These are phyloP conservation scores for Aspergillus japonicus DNA, from an alignment of 2,329 filamentous ascomycete species.

Conservation along the genomic window DNA sequence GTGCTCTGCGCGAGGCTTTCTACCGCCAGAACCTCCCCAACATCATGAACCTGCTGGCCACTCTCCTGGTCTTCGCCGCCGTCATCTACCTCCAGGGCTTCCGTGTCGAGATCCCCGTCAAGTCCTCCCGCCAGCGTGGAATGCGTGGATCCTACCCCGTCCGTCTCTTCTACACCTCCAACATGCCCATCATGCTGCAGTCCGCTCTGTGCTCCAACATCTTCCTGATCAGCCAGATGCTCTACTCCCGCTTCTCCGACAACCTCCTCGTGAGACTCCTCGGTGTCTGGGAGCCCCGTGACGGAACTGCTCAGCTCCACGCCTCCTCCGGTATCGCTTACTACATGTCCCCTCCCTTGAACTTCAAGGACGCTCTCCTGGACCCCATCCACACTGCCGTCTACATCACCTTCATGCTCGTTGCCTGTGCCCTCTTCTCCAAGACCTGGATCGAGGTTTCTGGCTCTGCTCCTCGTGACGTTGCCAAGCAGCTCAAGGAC, in stretches of 20 bases:
- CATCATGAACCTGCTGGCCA: slow-evolving; percentile 97
- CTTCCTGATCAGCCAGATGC: slow-evolving; percentile 98
- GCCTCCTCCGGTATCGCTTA: slow-evolving; percentile 92
- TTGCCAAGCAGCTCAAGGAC: slow-evolving; percentile 99
- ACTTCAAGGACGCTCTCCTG: slow-evolving; percentile 93
- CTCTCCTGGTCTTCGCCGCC: slow-evolving; percentile 86
- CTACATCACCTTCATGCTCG: slow-evolving; percentile 97
- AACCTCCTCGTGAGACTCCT: slow-evolving; percentile 97
- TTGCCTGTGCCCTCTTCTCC: slow-evolving; percentile 96
- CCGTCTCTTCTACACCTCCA: slow-evolving; percentile 99
- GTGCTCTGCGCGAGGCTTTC: slow-evolving; percentile 96
- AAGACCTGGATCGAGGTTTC: slow-evolving; percentile 99
- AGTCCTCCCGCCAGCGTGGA: slow-evolving; percentile 97
- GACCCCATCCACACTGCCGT: slow-evolving; percentile 95
- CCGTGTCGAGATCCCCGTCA: slow-evolving; percentile 99
- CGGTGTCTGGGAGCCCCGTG: slow-evolving; percentile 97
- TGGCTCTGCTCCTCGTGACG: slow-evolving; percentile 93
- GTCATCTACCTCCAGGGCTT: slow-evolving; percentile 99
- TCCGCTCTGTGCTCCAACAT: slow-evolving; percentile 98
- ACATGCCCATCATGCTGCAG: slow-evolving; percentile 99
- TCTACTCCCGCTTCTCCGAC: slow-evolving; percentile 98
- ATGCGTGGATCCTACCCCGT: slow-evolving; percentile 97
- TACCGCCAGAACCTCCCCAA: slow-evolving; percentile 99
- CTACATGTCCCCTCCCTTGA: slow-evolving; percentile 98
- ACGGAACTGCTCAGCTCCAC: slow-evolving; percentile 89